phyloP scores from a whole-genome alignment of 371 early-diverging fungal species.

The Mortierella sp. region DNA sequence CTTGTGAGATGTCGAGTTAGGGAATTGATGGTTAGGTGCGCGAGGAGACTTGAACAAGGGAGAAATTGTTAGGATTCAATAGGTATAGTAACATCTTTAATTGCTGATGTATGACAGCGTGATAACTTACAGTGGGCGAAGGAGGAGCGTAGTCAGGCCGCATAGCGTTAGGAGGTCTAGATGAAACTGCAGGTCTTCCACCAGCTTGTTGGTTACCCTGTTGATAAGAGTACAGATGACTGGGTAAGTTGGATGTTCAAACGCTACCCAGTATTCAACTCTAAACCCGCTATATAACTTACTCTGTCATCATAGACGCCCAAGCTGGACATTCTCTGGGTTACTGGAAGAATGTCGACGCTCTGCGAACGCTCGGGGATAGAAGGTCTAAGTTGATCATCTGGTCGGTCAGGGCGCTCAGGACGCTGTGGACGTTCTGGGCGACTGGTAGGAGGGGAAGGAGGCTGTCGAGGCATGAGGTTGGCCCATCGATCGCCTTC shows the following conservation, averaged over 20 bases:
- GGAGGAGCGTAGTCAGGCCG: slow-evolving; percentile 53
- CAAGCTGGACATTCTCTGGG: slow-evolving; percentile 48
- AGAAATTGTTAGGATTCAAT: not conserved
- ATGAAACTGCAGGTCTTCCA: slow-evolving; percentile 30
- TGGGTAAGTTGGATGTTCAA: not conserved
- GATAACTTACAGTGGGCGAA: slow-evolving; percentile 48
- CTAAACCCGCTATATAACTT: not conserved
- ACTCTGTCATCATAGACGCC: slow-evolving; percentile 43
- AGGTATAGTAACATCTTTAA: not conserved
- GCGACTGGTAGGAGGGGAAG: slow-evolving; percentile 39
- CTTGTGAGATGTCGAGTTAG: slow-evolving; percentile 21
- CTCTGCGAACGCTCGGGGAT: slow-evolving; percentile 54
- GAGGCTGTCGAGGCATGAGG: slow-evolving; percentile 41
- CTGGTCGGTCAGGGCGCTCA: slow-evolving; percentile 47
- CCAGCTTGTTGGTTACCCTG: slow-evolving; percentile 44
- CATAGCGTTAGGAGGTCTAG: slow-evolving; percentile 41
- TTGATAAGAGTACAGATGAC: not conserved
- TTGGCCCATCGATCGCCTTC: slow-evolving; percentile 54
- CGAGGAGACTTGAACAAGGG: slow-evolving; percentile 34
- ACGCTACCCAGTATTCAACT: not conserved
- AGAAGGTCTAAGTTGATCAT: slow-evolving; percentile 39
- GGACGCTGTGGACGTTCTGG: slow-evolving; percentile 52
- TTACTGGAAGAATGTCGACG: slow-evolving; percentile 45
- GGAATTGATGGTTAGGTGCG: slow-evolving; percentile 40
- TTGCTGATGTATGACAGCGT: not conserved